Evolutionary conservation across 2,329 filamentous ascomycete genomes (phyloP), one percentile per base, ranked within the genome.

Genomic region (Apiospora rasikravindrae): DNA sequence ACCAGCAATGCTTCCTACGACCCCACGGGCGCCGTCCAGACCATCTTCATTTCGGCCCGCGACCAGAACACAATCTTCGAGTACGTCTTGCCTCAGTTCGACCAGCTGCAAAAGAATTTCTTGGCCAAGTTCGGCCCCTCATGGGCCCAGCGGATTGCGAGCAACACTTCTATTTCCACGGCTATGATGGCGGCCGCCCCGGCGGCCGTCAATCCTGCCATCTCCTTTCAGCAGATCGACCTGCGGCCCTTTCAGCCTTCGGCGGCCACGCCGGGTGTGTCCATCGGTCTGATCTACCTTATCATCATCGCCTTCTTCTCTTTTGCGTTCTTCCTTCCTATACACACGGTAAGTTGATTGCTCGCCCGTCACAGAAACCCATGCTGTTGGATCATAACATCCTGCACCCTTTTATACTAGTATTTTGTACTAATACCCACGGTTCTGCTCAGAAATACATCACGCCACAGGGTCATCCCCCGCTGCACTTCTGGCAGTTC

Each of bases 261-360:
- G 7, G 84, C 84, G 1, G 82, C 86, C 0, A 88, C 86, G 1
- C 90, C 90, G 0, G 85, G 89, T 0, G 86, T 92, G 2, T 88
- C 85, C 1, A 90, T 92, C 70, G 90, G 90, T 0, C 80, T 92
- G 40, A 92, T 92, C 75, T 92, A 92, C 77, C 82, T 92, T 1
- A 92, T 92, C 76, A 92, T 92, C 76, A 84, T 92, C 53, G 88
- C 89, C 0, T 92, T 92, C 82, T 92, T 92, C 82, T 89, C 86
- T 40, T 92, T 90, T 79, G 84, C 86, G 0, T 92, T 92, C 81
- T 89, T 92, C 76, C 82, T 92, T 64, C 90, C 90, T 0, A 88
- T 91, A 19, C 89, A 92, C 78, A 86, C 85, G 75, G 86, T 81
- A 73, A 70, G 57, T 40, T 4, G n/a, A 6, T 14, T 14, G n/a